phyloP scores from a whole-genome alignment of 2,329 filamentous ascomycete species.

The Alternaria brassicicola region DNA sequence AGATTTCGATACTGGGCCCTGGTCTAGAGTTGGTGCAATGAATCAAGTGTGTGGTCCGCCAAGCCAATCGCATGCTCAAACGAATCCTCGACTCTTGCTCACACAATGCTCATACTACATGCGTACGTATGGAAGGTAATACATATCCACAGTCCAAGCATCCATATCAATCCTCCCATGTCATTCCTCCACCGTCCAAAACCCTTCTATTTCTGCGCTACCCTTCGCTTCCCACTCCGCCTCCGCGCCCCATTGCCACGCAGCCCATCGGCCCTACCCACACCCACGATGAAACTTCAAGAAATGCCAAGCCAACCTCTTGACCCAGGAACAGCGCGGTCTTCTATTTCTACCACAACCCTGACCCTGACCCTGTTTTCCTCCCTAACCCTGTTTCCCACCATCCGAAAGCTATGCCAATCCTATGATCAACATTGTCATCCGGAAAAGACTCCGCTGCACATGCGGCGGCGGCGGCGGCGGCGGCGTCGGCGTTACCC shows the following conservation, averaged over 20 bases:
- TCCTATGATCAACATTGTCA: neutral
- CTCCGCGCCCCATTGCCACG: neutral
- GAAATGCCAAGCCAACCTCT: neutral
- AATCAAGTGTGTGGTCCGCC: neutral
- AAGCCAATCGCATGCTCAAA: neutral
- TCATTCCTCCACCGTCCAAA: neutral
- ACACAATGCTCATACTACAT: neutral
- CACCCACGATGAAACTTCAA: neutral
- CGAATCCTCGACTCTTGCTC: neutral
- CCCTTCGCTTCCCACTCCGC: neutral
- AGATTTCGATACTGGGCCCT: neutral
- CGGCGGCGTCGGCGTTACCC: neutral
- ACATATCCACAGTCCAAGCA: neutral
- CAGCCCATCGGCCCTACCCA: neutral
- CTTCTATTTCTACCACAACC: neutral
- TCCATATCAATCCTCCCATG: neutral
- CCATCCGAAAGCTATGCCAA: neutral
- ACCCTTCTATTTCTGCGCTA: neutral
- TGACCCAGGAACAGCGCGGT: neutral
- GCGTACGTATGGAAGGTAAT: neutral
- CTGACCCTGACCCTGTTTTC: neutral
- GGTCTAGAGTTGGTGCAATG: neutral
- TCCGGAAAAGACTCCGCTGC: neutral
- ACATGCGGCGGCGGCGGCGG: neutral
- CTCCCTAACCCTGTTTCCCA: neutral